Conservation (phyloP, 345 rosid genomes). For the Salix caprea region DNA sequence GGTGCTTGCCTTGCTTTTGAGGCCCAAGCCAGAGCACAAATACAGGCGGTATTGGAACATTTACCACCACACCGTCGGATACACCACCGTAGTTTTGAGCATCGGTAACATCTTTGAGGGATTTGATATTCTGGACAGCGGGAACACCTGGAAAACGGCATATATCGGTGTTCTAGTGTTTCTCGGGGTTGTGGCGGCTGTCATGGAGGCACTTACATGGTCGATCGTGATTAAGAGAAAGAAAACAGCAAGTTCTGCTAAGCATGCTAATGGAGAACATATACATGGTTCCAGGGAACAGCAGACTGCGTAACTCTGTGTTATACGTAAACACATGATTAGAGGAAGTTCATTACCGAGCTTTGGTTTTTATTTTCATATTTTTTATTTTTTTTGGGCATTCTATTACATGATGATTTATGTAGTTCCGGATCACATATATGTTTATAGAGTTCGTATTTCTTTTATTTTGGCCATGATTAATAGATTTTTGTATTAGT, state of each 20-base stretch:
- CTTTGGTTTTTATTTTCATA: background rate
- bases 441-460: no score
- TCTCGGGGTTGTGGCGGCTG: constrained; percentile 41
- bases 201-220: constrained; percentile 77
- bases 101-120: constrained; percentile 69
- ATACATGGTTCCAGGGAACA: constrained; percentile 17
- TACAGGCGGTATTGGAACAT: constrained; percentile 80
- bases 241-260: constrained; percentile 28
- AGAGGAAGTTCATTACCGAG: background rate
- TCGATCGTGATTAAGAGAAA: constrained; percentile 55
- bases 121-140: constrained; percentile 52
- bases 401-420: background rate
- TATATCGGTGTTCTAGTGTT: constrained; percentile 54
- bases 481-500: background rate
- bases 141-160: constrained; percentile 51
- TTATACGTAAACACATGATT: background rate
- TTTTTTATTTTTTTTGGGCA: background rate
- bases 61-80: constrained; percentile 76
- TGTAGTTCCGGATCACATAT: background rate
- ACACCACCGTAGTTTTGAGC: constrained; percentile 53
- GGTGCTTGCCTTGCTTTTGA: constrained; percentile 70
- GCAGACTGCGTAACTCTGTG: background rate
- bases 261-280: constrained; percentile 37
- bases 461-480: no score
- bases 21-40: constrained; percentile 88